These are phyloP conservation scores for Fusarium odoratissimum DNA, from an alignment of 2,329 filamentous ascomycete species.

Conservation along the genomic window DNA sequence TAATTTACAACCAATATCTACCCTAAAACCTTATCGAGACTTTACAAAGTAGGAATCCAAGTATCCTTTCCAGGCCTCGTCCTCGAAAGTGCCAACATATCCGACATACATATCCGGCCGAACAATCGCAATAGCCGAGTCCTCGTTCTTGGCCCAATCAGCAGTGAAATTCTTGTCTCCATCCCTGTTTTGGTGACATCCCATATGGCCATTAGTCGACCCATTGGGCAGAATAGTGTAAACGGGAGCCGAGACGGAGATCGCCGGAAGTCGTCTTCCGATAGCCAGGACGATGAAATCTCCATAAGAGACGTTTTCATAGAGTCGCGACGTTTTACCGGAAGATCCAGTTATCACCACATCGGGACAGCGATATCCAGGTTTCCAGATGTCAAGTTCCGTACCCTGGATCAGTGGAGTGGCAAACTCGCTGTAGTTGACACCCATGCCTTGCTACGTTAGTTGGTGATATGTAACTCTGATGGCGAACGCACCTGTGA, in stretches of 20 bases:
- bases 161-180: not conserved
- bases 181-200: not conserved
- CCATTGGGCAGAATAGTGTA: not conserved
- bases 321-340: conserved; percentile 5
- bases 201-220: not conserved
- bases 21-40: not conserved
- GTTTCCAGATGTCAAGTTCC: conserved; percentile 17
- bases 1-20: not conserved
- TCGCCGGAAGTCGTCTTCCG: not conserved
- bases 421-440: conserved; percentile 17
- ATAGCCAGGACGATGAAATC: not conserved
- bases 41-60: not conserved
- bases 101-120: conserved; percentile 40
- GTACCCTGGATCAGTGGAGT: conserved; percentile 21
- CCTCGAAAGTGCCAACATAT: conserved; percentile 1
- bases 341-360: not conserved
- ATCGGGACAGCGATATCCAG: conserved; percentile 32
- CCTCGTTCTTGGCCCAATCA: not conserved
- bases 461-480: not conserved
- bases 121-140: conserved; percentile 8
- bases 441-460: conserved; percentile 22
- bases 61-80: conserved; percentile 23
- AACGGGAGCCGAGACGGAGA: not conserved
- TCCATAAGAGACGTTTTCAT: conserved; percentile 4
- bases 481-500: conserved; percentile 52